Conservation (phyloP, 441 rosid species). For the Daphne laureola region DNA sequence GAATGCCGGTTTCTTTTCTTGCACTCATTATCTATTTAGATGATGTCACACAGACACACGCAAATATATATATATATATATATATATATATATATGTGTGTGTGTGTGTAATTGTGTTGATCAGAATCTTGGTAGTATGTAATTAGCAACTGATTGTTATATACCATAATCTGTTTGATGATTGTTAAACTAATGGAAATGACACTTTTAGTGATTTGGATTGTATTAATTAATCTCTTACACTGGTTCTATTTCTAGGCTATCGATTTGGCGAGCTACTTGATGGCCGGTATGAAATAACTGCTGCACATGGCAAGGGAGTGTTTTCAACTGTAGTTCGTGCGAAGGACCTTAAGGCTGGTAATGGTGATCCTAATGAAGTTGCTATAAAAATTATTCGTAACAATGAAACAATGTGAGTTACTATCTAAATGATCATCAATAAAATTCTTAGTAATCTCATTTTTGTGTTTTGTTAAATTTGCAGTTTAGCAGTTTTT, state of each 20-base stretch:
- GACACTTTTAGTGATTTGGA: no score
- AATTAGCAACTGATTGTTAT: no score
- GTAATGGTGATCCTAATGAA: constrained; percentile 64
- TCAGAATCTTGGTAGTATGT: no score
- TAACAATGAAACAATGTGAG: constrained; percentile 90
- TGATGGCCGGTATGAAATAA: constrained; percentile 90
- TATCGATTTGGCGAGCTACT: constrained; percentile 92
- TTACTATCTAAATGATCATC: constrained; percentile 8
- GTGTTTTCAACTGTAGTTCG: constrained; percentile 96
- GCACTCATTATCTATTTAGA: no score
- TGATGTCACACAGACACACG: no score
- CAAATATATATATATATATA: no score
- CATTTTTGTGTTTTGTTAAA: background rate
- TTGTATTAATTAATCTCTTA: no score
- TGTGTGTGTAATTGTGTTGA: no score
- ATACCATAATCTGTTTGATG: no score
- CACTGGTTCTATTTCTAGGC: constrained; percentile 30
- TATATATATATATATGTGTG: no score
- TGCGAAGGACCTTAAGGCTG: constrained; percentile 78
- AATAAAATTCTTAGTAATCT: background rate
- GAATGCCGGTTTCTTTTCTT: no score
- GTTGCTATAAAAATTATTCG: constrained; percentile 97
- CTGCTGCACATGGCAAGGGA: constrained; percentile 97
- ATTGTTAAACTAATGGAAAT: no score
- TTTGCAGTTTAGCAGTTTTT: background rate